phyloP scores from a whole-genome alignment of 495 filamentous ascomycete genomes.

The Podospora sp. region DNA sequence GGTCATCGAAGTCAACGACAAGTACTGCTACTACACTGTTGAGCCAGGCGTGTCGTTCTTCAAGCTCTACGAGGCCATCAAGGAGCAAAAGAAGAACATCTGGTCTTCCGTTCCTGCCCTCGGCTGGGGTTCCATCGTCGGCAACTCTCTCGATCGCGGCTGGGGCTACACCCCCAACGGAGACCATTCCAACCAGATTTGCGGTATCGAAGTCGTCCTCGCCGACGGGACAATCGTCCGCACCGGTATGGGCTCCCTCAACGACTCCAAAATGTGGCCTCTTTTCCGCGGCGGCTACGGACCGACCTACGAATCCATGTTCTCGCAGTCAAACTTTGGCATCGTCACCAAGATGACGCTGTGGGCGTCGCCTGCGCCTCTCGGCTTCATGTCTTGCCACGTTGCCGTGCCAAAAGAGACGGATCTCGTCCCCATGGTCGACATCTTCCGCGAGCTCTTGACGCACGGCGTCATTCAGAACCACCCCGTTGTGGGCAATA shows the following conservation, averaged over 20 bases:
- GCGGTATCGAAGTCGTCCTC: constrained; percentile 53
- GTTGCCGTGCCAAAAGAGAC: constrained; percentile 47
- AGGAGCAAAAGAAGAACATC: constrained; percentile 46
- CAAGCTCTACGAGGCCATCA: constrained; percentile 52
- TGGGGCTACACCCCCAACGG: constrained; percentile 50
- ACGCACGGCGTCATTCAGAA: constrained; percentile 38
- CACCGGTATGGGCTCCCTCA: constrained; percentile 51
- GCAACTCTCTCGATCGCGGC: constrained; percentile 50
- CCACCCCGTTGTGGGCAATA: constrained; percentile 46
- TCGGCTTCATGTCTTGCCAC: constrained; percentile 49
- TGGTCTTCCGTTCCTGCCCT: constrained; percentile 55
- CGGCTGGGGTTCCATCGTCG: constrained; percentile 58
- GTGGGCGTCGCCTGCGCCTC: constrained; percentile 45
- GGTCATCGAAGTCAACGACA: constrained; percentile 55
- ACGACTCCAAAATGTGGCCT: constrained; percentile 12
- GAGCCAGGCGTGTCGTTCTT: constrained; percentile 59
- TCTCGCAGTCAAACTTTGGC: constrained; percentile 49
- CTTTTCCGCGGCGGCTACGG: constrained; percentile 15
- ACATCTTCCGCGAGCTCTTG: constrained; percentile 40
- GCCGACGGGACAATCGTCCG: constrained; percentile 49
- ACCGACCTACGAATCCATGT: constrained; percentile 44
- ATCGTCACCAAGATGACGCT: constrained; percentile 51
- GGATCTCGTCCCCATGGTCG: constrained; percentile 34
- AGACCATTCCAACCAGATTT: constrained; percentile 49
- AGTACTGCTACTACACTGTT: constrained; percentile 53